Base-by-base conservation (phyloP, 2,329 filamentous ascomycete species). In the Colletotrichum shisoi region DNA sequence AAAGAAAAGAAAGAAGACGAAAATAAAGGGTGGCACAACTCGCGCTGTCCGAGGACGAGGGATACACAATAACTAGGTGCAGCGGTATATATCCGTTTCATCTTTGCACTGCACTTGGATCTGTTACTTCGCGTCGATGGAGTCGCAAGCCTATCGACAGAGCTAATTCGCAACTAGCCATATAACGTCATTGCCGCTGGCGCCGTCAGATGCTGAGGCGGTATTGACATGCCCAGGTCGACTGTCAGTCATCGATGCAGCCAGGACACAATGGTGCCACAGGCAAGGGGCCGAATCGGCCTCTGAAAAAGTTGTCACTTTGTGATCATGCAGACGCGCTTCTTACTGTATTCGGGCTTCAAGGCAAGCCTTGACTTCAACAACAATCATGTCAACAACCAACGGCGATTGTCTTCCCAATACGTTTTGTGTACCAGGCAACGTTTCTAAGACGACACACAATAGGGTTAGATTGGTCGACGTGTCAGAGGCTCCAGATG, bases 371-470 rank as follows among this genome's bases (percentile, higher is more conserved):
- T 58, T 46, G 44, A 24, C 56, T 21, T 48, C 31, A 15, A n/a
- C 44, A 39, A 24, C 6, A 21, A 58, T 31, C 27, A 31, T 31
- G 27, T 31, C 27, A 31, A 31, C 1, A 31, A 31, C 27, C 27
- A 31, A 31, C 27, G 27, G 27, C 11, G 12, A 37, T 37, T n/a
- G 31, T 27, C 31, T 13, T 51, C 27, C 44, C 13, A 13, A 45
- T 37, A 24, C 21, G 15, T 45, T n/a, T 11, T 45, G 9, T 34
- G 42, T 13, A 27, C 9, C 46, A 11, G 13, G 11, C 27, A 17
- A 39, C 39, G 65, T 68, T 68, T 64, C 44, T 59, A 21, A 54
- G 65, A 59, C 49, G 54, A 68, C 49, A 49, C 27, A 27, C 48
- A 65, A 21, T 45, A 9, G 19, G 42, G 61, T 27, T 44, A 64